These are phyloP conservation scores for Ascochyta pisi DNA, from an alignment of 2,329 filamentous ascomycete genomes.

Conservation along the genomic window DNA sequence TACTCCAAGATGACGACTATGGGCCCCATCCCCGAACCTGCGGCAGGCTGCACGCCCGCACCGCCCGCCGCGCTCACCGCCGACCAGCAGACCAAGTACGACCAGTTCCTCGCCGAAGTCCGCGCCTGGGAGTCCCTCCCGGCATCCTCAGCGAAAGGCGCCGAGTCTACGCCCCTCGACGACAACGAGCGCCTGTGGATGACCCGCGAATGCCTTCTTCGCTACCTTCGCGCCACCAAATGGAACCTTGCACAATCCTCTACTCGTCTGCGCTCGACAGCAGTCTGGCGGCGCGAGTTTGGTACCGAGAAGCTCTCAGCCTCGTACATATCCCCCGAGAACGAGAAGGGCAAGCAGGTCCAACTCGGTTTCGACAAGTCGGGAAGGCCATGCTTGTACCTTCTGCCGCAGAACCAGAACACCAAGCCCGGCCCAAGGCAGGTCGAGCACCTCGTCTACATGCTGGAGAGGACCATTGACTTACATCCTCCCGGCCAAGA, in stretches of 20 bases:
- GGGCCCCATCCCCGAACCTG: conserved; percentile 43
- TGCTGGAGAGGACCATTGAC: conserved; percentile 90
- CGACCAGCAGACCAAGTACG: conserved; percentile 85
- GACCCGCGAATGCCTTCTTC: conserved; percentile 87
- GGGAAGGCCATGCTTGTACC: conserved; percentile 86
- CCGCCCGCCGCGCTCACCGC: conserved; percentile 68
- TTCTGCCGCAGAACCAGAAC: conserved; percentile 90
- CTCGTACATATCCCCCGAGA: conserved; percentile 90
- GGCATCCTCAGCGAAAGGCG: conserved; percentile 65
- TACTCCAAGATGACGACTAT: conserved; percentile 36
- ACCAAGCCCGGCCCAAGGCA: conserved; percentile 85
- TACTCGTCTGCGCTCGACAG: conserved; percentile 78
- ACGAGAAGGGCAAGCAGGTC: conserved; percentile 95
- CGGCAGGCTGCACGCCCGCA: conserved; percentile 63
- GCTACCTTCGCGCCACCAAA: conserved; percentile 92
- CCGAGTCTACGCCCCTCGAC: conserved; percentile 68
- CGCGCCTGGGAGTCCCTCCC: conserved; percentile 75
- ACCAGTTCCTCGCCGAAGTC: conserved; percentile 73
- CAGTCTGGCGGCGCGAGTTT: conserved; percentile 91
- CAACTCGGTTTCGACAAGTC: conserved; percentile 86
- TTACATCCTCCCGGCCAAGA: conserved; percentile 88
- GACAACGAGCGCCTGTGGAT: conserved; percentile 88
- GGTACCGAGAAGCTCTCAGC: conserved; percentile 76
- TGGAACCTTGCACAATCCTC: conserved; percentile 78
- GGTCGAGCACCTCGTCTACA: conserved; percentile 92